Base-by-base conservation (phyloP, 2,329 filamentous ascomycete species). In the Diaporthe ampelina region DNA sequence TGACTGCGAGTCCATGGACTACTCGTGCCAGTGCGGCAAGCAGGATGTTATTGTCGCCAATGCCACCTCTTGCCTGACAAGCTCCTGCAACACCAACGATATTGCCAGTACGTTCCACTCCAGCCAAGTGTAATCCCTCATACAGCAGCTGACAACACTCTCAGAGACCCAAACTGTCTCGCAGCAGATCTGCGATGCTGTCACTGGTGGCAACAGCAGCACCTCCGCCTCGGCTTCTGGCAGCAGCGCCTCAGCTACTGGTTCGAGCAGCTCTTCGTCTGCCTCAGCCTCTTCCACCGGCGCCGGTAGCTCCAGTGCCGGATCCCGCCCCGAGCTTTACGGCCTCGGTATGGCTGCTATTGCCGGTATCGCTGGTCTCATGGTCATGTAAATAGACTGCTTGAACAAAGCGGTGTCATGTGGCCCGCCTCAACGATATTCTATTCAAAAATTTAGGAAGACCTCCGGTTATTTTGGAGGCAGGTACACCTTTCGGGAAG, bases 21-120 rank as follows among this genome's bases (percentile, higher is more conserved):
- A 76, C 45, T 26, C 69, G 3, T 76, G 75, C 70, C 69, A 73
- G 37, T 76, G 75, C 21, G 43, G 61, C 29, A 75, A 76, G 40
- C 52, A 70, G 50, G 75, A 52, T 13, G 17, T 68, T 48, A 59
- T 76, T 17, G 54, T 58, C 45, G 8, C 63, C 50, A 71, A 70
- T 35, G 45, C 70, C 10, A 73, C 54, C 57, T 40, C 63, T 5
- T 76, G 75, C 43, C 29, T 76, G 57, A 59, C 37, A 0, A 54
- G 6, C 26, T 58, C 72, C 6, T 76, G 75, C 75, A 72, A 70
- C 43, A 52, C 73, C 13, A 43, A 58, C 3, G 73, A 76, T 9
- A 75, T 76, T 59, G 71, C 35, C 73, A 73, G 75, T 76, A 59
- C 26, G 75, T 73, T 6, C 21, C 21, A 6, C 32, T 26, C 8